Evolutionary conservation across 495 filamentous ascomycete genomes (phyloP).

Genomic region (Aspergillus leporis): DNA sequence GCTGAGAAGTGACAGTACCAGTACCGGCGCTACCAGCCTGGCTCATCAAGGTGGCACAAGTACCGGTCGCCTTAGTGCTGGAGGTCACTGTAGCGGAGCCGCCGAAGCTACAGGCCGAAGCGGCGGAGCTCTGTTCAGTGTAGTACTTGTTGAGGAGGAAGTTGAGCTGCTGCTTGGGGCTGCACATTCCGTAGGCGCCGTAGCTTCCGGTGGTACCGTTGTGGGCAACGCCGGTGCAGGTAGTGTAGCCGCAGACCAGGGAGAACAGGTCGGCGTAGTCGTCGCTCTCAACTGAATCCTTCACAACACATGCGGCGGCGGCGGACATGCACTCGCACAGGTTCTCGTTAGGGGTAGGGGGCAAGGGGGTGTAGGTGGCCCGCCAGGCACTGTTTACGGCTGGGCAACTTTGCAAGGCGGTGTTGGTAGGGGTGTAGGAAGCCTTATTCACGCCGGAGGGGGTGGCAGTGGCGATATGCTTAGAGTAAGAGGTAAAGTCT

Average conservation of each 20-base stretch:
- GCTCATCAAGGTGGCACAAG: conserved; percentile 54
- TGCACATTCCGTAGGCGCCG: conserved; percentile 91
- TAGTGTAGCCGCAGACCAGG: conserved; percentile 66
- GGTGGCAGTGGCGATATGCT: conserved; percentile 64
- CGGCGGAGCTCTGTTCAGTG: conserved; percentile 52
- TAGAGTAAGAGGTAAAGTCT: conserved; percentile 76
- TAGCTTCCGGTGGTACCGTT: conserved; percentile 75
- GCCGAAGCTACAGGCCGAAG: conserved; percentile 73
- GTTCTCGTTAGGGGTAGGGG: conserved; percentile 71
- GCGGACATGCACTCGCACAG: conserved; percentile 83
- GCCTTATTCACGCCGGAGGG: conserved; percentile 64
- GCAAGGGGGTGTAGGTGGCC: conserved; percentile 64
- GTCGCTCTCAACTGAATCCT: conserved; percentile 43
- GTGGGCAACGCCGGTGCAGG: conserved; percentile 69
- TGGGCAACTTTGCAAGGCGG: conserved; percentile 71
- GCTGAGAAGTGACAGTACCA: conserved; percentile 59
- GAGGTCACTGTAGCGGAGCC: conserved; percentile 60
- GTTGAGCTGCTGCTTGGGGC: conserved; percentile 70
- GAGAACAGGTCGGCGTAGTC: conserved; percentile 68
- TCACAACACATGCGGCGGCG: conserved; percentile 68
- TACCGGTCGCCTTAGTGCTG: conserved; percentile 48
- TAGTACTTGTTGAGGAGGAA: conserved; percentile 86
- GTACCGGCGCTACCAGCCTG: conserved; percentile 66
- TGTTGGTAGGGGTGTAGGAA: conserved; percentile 78
- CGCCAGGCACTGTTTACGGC: conserved; percentile 62